phyloP scores from a whole-genome alignment of 495 filamentous ascomycete species.

The Penicillium daleae region DNA sequence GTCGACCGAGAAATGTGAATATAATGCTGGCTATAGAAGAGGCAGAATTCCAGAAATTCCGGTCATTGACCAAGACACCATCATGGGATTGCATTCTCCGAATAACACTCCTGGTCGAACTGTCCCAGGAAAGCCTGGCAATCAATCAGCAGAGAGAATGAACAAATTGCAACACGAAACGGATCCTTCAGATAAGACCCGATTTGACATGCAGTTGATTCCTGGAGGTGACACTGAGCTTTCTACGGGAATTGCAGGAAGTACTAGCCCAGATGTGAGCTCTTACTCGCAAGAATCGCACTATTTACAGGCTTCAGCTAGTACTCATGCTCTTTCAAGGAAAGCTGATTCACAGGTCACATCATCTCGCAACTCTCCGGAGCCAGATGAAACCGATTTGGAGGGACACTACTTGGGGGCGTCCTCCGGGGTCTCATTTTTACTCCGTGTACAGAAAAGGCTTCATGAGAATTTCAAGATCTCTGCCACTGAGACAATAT shows the following conservation, averaged over 20 bases:
- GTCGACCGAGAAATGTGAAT: background rate
- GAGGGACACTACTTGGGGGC: conserved; percentile 43
- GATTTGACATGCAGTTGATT: background rate
- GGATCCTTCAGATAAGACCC: background rate
- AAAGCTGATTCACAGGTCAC: background rate
- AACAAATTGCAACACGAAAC: background rate
- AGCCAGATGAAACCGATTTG: conserved; percentile 36
- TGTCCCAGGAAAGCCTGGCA: background rate
- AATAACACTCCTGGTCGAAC: background rate
- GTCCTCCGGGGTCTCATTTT: conserved; percentile 38
- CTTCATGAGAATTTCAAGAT: conserved; percentile 31
- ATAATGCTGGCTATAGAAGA: background rate
- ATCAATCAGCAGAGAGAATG: background rate
- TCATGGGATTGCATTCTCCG: background rate
- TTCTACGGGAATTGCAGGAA: background rate
- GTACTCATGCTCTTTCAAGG: background rate
- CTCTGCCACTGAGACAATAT: conserved; percentile 28
- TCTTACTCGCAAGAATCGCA: background rate
- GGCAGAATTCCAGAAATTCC: background rate
- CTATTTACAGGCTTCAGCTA: background rate
- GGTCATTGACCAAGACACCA: background rate
- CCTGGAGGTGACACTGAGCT: background rate
- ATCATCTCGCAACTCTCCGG: conserved; percentile 30
- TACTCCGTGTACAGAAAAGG: conserved; percentile 36
- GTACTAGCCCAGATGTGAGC: background rate